A percentile compares a stretch with the other conserved stretches of the same genome.
Conservation (phyloP, 768 basidiomycete species). For the Guyanaporus albipodus region DNA sequence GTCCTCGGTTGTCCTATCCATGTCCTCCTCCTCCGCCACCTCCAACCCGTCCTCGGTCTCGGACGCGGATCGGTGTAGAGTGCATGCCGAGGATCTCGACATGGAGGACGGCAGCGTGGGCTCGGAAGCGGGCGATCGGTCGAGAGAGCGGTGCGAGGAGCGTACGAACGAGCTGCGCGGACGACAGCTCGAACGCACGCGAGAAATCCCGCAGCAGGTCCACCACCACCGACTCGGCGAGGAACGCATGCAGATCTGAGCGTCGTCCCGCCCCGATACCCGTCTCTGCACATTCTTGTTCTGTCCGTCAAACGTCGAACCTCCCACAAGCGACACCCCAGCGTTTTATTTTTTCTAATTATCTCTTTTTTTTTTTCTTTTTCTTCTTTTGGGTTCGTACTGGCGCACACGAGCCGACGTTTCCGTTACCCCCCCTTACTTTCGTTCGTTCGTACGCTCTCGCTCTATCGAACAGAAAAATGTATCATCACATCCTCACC, state of each 20-base stretch:
- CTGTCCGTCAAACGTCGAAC: too few relatives aligned
- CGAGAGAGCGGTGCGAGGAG: background rate
- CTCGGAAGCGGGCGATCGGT: slow-evolving; percentile 2
- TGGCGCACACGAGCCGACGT: too few relatives aligned
- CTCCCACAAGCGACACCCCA: too few relatives aligned
- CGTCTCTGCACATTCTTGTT: too few relatives aligned
- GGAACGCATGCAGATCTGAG: slow-evolving; percentile 16
- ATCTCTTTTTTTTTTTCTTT: too few relatives aligned
- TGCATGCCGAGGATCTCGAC: slow-evolving; percentile 12
- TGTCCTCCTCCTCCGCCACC: slow-evolving; percentile 14
- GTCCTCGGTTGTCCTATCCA: slow-evolving; percentile 17
- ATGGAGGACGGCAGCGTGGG: slow-evolving; percentile 12
- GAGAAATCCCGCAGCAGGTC: slow-evolving; percentile 8
- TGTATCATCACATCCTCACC: too few relatives aligned
- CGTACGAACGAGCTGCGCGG: slow-evolving; percentile 11
- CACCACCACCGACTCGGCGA: slow-evolving; percentile 4
- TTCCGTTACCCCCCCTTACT: too few relatives aligned
- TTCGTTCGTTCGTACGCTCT: too few relatives aligned
- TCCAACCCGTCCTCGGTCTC: slow-evolving; percentile 10
- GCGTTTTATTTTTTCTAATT: background rate
- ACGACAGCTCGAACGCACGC: slow-evolving; percentile 16
- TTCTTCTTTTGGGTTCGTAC: too few relatives aligned
- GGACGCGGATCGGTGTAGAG: slow-evolving; percentile 2
- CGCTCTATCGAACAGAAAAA: too few relatives aligned
- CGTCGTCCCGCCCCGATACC: background rate